Base-by-base conservation (phyloP, 2,329 filamentous ascomycete genomes). In the Leptographium flavum region DNA sequence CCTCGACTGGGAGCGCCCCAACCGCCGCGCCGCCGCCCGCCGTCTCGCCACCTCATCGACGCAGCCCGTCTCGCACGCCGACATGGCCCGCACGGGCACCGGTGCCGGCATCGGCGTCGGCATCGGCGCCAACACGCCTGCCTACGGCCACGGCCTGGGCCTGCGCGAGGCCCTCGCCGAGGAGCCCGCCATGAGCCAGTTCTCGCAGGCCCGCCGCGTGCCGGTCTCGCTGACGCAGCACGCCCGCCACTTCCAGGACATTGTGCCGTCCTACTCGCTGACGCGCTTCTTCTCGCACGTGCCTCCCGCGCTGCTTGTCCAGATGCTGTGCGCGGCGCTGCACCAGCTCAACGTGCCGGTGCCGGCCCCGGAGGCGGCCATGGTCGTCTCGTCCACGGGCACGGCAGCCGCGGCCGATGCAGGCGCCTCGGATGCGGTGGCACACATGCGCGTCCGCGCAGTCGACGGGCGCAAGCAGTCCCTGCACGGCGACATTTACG, bases 231-330 rank as follows among this genome's bases (percentile, higher is more conserved):
- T 93, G 35, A 98, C 92, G 1, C 92, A 98, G 61, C 82, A 83
- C 50, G 92, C 92, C 4, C 83, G 83, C 27, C 78, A 75, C 38
- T 98, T 96, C 70, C 76, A 77, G 52, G 92, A 98, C 60, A 93
- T 98, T 54, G 78, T 95, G 37, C 93, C 92, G 0, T 71, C 83
- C 8, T 84, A 93, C 59, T 79, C 84, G 0, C 76, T 98, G 50
- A 90, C 90, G 7, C 83, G 88, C 46, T 98, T 98, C 71, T 88
- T 92, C 63, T 95, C 88, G 1, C 76, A 81, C 42, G 79, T 90
- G 56, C 76, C 86, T 2, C 69, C 86, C 6, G 67, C 74, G 14
- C 73, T 90, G 47, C 75, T 98, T 1, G 72, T 94, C 0, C 81
- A 87, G 43, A 79, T 90, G 59, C 69, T 98, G 19, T 72, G 76